These are phyloP conservation scores for Eimeria falciformis DNA, from an alignment of 169 alveolate species.

Conservation along the genomic window DNA sequence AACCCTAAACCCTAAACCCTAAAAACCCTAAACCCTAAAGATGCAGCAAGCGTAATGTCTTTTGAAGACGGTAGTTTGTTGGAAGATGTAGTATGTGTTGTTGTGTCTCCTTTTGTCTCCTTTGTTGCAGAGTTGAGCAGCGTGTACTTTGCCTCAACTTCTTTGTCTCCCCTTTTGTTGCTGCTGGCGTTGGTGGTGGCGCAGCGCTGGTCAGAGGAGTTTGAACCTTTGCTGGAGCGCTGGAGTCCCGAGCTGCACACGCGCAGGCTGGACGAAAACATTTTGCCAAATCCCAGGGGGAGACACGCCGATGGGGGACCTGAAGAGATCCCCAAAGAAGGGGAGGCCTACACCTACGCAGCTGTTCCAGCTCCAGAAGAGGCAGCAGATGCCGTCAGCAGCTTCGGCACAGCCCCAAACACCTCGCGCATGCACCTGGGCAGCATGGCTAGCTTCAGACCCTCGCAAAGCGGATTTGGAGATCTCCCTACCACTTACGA, in stretches of 20 bases:
- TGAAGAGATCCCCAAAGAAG: background rate
- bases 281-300: slow-evolving; percentile 77
- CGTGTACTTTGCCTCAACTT: background rate
- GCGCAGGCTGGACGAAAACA: slow-evolving; percentile 88
- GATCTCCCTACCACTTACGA: background rate
- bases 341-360: background rate
- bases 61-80: too few relatives aligned
- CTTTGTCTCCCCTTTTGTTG: background rate
- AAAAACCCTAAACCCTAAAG: slow-evolving; percentile 21
- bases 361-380: slow-evolving; percentile 20
- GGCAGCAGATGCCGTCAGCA: slow-evolving; percentile 15
- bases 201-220: slow-evolving; percentile 86
- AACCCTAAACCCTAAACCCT: slow-evolving; percentile 28
- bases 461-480: background rate
- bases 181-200: slow-evolving; percentile 79
- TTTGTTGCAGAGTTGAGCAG: background rate
- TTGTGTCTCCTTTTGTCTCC: background rate
- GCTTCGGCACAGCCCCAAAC: too few relatives aligned
- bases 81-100: background rate
- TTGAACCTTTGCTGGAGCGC: slow-evolving; percentile 90
- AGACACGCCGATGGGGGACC: background rate
- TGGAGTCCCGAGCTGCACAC: slow-evolving; percentile 91
- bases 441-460: background rate
- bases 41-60: background rate
- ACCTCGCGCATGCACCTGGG: too few relatives aligned